These are phyloP conservation scores for Urtica urens DNA, from an alignment of 306 rosid genomes.

Conservation along the genomic window DNA sequence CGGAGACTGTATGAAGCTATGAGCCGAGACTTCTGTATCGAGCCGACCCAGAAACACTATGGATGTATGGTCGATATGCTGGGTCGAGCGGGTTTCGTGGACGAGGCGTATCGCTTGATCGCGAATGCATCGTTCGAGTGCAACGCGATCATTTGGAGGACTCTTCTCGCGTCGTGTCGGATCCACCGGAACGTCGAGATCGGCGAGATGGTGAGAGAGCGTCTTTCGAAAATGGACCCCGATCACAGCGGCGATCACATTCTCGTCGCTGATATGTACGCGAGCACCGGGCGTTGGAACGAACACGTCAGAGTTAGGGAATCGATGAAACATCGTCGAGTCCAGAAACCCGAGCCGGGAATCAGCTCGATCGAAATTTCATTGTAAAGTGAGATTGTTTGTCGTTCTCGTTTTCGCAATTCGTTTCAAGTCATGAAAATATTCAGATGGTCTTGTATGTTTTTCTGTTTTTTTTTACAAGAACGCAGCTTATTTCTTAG, in stretches of 20 bases:
- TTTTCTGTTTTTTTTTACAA: background rate
- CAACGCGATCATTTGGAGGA: constrained; percentile 71
- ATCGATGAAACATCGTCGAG: constrained; percentile 32
- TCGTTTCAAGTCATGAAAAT: background rate
- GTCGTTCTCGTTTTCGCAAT: background rate
- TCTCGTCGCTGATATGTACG: constrained; percentile 65
- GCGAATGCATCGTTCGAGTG: constrained; percentile 45
- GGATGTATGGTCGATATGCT: constrained; percentile 74
- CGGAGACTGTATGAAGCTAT: constrained; percentile 35
- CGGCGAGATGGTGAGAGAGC: constrained; percentile 55
- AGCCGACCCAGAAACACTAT: constrained; percentile 65
- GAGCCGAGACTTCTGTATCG: constrained; percentile 31
- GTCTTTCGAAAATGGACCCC: constrained; percentile 41
- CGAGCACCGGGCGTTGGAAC: constrained; percentile 50
- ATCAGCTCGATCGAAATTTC: constrained; percentile 34
- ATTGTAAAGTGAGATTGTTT: background rate
- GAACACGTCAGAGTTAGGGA: constrained; percentile 38
- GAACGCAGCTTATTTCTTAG: too few relatives aligned
- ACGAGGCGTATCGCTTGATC: constrained; percentile 49
- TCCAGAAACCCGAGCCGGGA: constrained; percentile 48
- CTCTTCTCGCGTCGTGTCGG: constrained; percentile 53
- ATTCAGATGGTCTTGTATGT: background rate
- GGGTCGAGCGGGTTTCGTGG: constrained; percentile 62
- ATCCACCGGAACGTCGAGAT: constrained; percentile 42
- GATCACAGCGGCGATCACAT: constrained; percentile 67